Conservation (phyloP, 345 rosid genomes). For the Citrus unshiu region DNA sequence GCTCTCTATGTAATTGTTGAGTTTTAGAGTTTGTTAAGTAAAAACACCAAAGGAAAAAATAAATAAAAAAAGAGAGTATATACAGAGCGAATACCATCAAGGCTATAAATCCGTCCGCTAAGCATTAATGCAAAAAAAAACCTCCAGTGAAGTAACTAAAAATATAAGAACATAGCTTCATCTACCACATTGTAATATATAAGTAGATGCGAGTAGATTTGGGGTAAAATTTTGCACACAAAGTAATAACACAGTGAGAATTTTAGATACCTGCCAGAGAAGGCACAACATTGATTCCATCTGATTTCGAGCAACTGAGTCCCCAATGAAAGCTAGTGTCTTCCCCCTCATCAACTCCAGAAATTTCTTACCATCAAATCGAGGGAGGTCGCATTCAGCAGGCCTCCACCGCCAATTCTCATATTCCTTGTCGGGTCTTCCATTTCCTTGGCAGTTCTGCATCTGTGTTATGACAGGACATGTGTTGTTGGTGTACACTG, state of each 20-base stretch:
- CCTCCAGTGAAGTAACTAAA: neutral
- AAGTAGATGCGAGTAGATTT: neutral
- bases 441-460: slow-evolving; percentile 99
- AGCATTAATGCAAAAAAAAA: neutral
- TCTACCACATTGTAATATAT: neutral
- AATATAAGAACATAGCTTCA: neutral
- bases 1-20: slow-evolving; percentile 2
- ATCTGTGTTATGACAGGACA: slow-evolving; percentile 92
- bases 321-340: slow-evolving; percentile 89
- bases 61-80: neutral
- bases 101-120: neutral
- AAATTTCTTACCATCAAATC: slow-evolving; percentile 83
- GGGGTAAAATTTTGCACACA: neutral
- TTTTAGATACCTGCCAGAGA: slow-evolving; percentile 78
- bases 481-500: slow-evolving; percentile 81
- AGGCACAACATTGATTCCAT: slow-evolving; percentile 97
- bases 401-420: slow-evolving; percentile 99
- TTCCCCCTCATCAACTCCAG: slow-evolving; percentile 93
- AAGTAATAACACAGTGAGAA: neutral
- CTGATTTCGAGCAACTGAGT: slow-evolving; percentile 97
- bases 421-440: slow-evolving; percentile 87
- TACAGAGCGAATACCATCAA: neutral
- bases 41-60: neutral
- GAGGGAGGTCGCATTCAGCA: slow-evolving; percentile 76
- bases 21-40: neutral